Base-by-base conservation (phyloP, 805 yeast genomes). In the Metschnikowia chrysomelidarum region DNA sequence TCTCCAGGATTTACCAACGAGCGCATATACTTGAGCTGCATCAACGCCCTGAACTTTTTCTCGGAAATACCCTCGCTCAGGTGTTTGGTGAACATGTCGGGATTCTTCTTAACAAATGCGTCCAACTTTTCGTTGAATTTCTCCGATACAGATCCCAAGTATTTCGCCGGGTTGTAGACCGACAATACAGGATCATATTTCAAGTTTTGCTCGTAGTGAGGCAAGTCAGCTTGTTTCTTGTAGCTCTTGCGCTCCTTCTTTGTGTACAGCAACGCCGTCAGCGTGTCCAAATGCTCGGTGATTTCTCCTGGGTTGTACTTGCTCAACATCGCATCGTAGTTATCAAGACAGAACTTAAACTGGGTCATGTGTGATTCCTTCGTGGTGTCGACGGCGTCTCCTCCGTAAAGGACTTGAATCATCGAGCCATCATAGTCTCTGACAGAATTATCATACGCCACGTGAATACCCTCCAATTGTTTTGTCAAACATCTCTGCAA, bases 21-120 rank as follows among this genome's bases (percentile, higher is more conserved):
- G 55, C 95, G 83, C 96, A 91, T 93, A 66, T 93, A 93, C 67
- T 94, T 94, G 70, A 93, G 75, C 69, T 91, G 97, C 98, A 94
- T 94, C 57, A 93, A 74, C 3, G 96, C 95, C 62, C 86, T 79
- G 78, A 94, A 94, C 60, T 84, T 86, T 79, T 84, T 85, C 44
- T 78, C 78, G 16, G 81, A 77, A 31, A 84, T 53, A 27, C 75
- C 78, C 33, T 69, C 76, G 24, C 39, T 32, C 54, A 78, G 77
- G 32, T 69, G 56, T 27, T 71, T 66, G 30, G 76, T 73, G 59
- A 88, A 82, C 37, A 77, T 50, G 5, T 66, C 62, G 30, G 75
- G 64, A 54, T 83, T 79, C 17, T 63, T 51, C 20, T 71, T 73
- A 46, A 87, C 73, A 55, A 80, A 88, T 14, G 59, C 60, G 40